Evolutionary conservation across 2,329 filamentous ascomycete species (phyloP).

Genomic region (Sporothrix humicola): DNA sequence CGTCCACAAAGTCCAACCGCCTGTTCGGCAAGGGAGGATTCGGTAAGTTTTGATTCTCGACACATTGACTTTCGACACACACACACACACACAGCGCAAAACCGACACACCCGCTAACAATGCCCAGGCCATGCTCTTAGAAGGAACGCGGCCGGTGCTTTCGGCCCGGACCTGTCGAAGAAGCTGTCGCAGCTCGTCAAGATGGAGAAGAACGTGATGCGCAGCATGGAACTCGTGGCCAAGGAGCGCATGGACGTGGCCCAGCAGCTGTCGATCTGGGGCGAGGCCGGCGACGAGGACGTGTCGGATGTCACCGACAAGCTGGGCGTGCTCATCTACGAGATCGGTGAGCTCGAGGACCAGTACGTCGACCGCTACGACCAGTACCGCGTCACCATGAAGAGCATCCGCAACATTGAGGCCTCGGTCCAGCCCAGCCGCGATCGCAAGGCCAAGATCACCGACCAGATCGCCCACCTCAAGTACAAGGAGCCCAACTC

Average conservation of each 20-base stretch:
- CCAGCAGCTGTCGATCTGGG: conserved; percentile 99
- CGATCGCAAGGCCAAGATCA: conserved; percentile 99
- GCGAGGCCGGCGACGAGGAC: conserved; percentile 92
- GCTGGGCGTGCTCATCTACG: conserved; percentile 95
- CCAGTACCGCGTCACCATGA: conserved; percentile 98
- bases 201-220: conserved; percentile 99
- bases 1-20: conserved; percentile 86
- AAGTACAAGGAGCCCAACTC: conserved; percentile 99
- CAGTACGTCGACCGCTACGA: conserved; percentile 99
- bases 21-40: conserved; percentile 87
- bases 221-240: conserved; percentile 92
- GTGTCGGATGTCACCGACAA: conserved; percentile 99
- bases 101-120: neutral
- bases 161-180: conserved; percentile 87
- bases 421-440: conserved; percentile 96
- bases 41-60: conserved; percentile 62
- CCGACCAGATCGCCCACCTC: conserved; percentile 95
- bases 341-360: conserved; percentile 97
- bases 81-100: no score
- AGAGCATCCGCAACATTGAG: conserved; percentile 99
- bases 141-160: conserved; percentile 75
- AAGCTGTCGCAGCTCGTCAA: conserved; percentile 98
- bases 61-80: no score
- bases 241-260: conserved; percentile 98
- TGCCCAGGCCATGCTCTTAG: conserved; percentile 68